phyloP scores from a whole-genome alignment of 2,329 filamentous ascomycete species.

The Aspergillus sp. region DNA sequence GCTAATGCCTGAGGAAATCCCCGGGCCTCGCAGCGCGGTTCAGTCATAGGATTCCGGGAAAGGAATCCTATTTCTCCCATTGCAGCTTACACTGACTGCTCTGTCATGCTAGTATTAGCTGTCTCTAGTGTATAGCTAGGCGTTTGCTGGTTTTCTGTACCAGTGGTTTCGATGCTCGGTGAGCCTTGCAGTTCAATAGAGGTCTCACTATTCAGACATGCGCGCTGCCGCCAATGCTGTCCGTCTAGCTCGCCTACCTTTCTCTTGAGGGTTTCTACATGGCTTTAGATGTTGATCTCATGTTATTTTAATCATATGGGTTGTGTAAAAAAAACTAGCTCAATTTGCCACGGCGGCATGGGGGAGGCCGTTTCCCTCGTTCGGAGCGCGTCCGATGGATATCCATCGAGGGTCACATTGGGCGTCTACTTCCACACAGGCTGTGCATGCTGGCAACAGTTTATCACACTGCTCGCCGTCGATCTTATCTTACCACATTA shows the following conservation, averaged over 20 bases:
- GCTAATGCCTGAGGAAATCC: constrained; percentile 15
- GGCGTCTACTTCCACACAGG: constrained; percentile 7
- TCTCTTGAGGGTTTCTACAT: constrained; percentile 15
- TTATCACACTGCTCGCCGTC: constrained; percentile 13
- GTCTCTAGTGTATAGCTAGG: too few species aligned
- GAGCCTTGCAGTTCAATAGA: background rate
- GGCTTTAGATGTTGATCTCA: constrained; percentile 4
- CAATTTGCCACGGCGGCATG: constrained; percentile 14
- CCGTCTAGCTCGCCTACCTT: constrained; percentile 11
- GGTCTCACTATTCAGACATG: background rate
- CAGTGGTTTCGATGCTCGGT: too few species aligned
- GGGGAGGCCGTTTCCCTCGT: constrained; percentile 11
- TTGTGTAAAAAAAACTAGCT: background rate
- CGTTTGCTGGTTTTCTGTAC: too few species aligned
- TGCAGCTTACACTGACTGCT: constrained; percentile 15
- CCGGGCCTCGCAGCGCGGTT: constrained; percentile 16
- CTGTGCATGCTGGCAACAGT: constrained; percentile 11
- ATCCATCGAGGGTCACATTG: constrained; percentile 12
- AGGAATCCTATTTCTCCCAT: constrained; percentile 27
- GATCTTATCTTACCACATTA: background rate
- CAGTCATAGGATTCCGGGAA: constrained; percentile 26
- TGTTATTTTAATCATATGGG: background rate
- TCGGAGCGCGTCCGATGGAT: constrained; percentile 5
- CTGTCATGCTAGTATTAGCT: background rate
- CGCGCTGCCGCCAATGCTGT: constrained; percentile 6